phyloP scores from a whole-genome alignment of 768 basidiomycete species.

The Russula ochroleuca region DNA sequence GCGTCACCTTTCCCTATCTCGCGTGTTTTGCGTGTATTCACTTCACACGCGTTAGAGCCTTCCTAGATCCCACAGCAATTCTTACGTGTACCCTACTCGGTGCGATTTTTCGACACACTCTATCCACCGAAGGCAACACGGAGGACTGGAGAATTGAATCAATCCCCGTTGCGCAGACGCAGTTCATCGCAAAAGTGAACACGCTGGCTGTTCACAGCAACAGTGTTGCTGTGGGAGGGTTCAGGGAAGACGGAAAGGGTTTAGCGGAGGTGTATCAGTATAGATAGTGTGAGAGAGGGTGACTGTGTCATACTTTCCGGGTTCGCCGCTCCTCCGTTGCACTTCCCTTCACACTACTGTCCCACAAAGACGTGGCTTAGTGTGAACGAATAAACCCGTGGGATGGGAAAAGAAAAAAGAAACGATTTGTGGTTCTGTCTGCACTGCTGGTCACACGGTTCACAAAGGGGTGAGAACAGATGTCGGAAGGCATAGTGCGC shows the following conservation, averaged over 20 bases:
- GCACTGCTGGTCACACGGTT: too few species aligned
- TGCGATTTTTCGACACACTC: conserved; percentile 45
- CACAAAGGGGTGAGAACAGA: too few species aligned
- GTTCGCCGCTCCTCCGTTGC: neutral
- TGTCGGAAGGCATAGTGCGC: too few species aligned
- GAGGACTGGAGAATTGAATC: conserved; percentile 42
- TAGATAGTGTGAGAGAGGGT: neutral
- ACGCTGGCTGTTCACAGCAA: conserved; percentile 47
- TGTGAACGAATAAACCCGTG: neutral
- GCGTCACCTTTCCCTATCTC: conserved; percentile 28
- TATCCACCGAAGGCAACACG: conserved; percentile 40
- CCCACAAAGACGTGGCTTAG: too few species aligned
- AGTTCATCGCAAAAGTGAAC: conserved; percentile 60
- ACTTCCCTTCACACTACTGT: neutral
- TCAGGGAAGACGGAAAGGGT: conserved; percentile 54
- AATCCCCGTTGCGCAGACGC: conserved; percentile 44
- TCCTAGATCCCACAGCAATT: conserved; percentile 46
- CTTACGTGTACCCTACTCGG: conserved; percentile 62
- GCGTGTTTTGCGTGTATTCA: neutral
- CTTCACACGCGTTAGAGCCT: neutral
- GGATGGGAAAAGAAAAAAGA: neutral
- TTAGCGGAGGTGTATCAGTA: conserved; percentile 36
- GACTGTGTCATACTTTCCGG: neutral
- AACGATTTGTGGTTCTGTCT: neutral
- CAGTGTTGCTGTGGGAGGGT: conserved; percentile 57